phyloP scores from a whole-genome alignment of 345 rosid genomes.

The Lepidium africanum region DNA sequence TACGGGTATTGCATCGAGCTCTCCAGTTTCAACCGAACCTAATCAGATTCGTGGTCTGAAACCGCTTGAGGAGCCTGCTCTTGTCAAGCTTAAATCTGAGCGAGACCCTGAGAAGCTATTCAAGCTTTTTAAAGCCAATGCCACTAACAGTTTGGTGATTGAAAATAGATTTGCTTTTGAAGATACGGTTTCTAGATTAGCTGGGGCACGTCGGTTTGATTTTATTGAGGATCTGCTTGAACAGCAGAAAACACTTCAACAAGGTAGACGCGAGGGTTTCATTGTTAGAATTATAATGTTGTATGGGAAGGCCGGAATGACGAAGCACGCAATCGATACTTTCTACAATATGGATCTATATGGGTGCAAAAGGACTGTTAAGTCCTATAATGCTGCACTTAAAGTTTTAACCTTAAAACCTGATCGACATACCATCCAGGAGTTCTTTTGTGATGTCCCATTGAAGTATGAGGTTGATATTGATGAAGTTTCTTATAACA shows the following conservation, averaged over 20 bases:
- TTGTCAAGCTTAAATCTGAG: slow-evolving; percentile 64
- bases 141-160: slow-evolving; percentile 49
- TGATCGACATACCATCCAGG: slow-evolving; percentile 42
- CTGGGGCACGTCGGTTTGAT: slow-evolving; percentile 65
- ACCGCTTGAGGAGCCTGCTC: slow-evolving; percentile 53
- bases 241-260: slow-evolving; percentile 74
- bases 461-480: slow-evolving; percentile 35
- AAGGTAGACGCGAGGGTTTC: slow-evolving; percentile 82
- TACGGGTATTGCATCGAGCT: slow-evolving; percentile 24
- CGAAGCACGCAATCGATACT: slow-evolving; percentile 54
- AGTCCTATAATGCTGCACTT: slow-evolving; percentile 71
- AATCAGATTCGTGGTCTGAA: slow-evolving; percentile 15
- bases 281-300: slow-evolving; percentile 71
- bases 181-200: slow-evolving; percentile 63
- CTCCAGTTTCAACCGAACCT: slow-evolving; percentile 1
- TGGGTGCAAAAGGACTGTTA: slow-evolving; percentile 59
- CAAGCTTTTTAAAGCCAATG: slow-evolving; percentile 57
- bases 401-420: slow-evolving; percentile 45
- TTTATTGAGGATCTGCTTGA: slow-evolving; percentile 68
- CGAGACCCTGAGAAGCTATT: slow-evolving; percentile 73
- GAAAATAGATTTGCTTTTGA: slow-evolving; percentile 70
- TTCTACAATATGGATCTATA: slow-evolving; percentile 51
- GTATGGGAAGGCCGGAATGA: slow-evolving; percentile 81
- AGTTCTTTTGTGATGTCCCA: slow-evolving; percentile 36
- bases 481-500: slow-evolving; percentile 54